Evolutionary conservation across 176 grass and related monocot species (phyloP).

Genomic region (Bromus sterilis): DNA sequence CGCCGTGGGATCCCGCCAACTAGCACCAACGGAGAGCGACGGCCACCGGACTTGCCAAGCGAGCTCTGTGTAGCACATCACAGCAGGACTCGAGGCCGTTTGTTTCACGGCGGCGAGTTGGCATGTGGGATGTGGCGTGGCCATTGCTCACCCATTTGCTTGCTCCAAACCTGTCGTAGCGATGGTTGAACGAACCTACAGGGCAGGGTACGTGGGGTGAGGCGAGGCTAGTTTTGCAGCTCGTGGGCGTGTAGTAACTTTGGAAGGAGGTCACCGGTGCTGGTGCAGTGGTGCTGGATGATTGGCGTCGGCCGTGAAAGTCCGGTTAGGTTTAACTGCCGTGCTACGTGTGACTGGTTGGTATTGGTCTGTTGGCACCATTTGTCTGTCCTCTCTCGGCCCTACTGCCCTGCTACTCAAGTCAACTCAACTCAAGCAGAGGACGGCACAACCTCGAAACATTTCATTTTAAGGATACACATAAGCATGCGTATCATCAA

Average conservation of each 20-base stretch:
- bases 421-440: no score
- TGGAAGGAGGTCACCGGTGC: neutral
- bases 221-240: neutral
- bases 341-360: neutral
- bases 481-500: no score
- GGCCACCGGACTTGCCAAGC: neutral
- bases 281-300: neutral
- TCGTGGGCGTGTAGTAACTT: neutral
- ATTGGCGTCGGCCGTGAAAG: neutral
- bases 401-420: no score
- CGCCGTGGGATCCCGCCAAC: conserved; percentile 20
- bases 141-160: neutral
- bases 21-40: neutral
- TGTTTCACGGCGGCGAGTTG: neutral
- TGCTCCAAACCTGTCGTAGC: neutral
- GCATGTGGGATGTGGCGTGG: neutral
- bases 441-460: no score
- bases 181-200: neutral
- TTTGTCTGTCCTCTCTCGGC: neutral
- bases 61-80: neutral
- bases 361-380: neutral
- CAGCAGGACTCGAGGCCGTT: neutral
- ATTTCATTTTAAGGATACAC: no score
- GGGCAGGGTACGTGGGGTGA: neutral
- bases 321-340: conserved; percentile 20